Base-by-base conservation (phyloP, 2,329 filamentous ascomycete genomes). In the Teratosphaeria epicoccoides region DNA sequence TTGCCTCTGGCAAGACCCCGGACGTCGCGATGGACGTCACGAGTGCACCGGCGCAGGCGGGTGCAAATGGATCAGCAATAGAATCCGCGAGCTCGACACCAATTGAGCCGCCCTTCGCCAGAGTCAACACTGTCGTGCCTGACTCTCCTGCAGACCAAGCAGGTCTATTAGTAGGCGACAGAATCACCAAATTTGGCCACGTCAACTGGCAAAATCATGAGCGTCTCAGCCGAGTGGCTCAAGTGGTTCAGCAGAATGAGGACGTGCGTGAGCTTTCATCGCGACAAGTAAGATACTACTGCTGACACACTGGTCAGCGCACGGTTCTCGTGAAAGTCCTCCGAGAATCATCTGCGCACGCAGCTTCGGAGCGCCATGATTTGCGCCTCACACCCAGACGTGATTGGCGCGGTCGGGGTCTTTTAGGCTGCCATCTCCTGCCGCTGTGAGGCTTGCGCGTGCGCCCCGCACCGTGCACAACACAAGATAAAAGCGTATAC, bases 361-460 rank as follows among this genome's bases (percentile, higher is more conserved):
- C 71, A 83, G 46, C 78, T 74, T 48, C 77, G 80, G 50, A 71
- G 72, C 55, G 66, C 67, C 46, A 93, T 52, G 77, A 82, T 52
- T 70, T 96, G 62, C 82, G 80, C 57, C 71, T 98, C 57, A 87
- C 76, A 46, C 91, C 91, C 49, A 79, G 81, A 61, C 80, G 81
- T 44, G 77, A 90, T 65, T 98, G 93, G 91, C 91, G 91, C 59
- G 93, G 93, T 25, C 78, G 88, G 68, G 93, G 91, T 11, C 73
- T 94, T 67, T 73, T 98, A 62, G 91, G 91, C 50, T 98, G 91
- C 68, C 90, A 96, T 72, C 80, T 97, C 57, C 71, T 95, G 59
- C 88, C 88, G 24, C 60, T 94, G 52, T 95, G 73, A 78, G 46
- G 22, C 44, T 24, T 24, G 47, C n/a, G n/a, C n/a, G n/a, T n/a